Conservation (phyloP, 345 rosid species). For the Gossypium arboreum region DNA sequence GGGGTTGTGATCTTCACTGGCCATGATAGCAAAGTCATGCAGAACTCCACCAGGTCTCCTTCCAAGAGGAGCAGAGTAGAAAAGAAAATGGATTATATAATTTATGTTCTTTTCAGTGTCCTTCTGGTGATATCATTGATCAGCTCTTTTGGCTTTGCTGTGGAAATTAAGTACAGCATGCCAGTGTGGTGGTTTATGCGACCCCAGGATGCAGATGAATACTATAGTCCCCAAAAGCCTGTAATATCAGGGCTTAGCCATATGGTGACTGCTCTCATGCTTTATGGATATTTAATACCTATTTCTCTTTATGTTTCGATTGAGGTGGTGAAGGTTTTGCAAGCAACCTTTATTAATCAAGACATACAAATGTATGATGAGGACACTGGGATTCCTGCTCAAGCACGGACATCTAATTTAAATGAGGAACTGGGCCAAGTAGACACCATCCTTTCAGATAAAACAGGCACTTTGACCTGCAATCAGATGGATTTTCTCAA, state of each 20-base stretch:
- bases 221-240: constrained; percentile 59
- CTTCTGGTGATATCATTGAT: constrained; percentile 67
- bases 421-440: constrained; percentile 99
- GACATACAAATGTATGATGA: constrained; percentile 85
- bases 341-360: constrained; percentile 86
- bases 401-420: constrained; percentile 90
- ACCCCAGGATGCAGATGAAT: constrained; percentile 41
- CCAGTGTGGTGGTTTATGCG: constrained; percentile 77
- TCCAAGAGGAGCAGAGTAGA: constrained; percentile 86
- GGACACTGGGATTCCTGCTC: constrained; percentile 76
- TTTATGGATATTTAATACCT: constrained; percentile 92
- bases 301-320: constrained; percentile 96
- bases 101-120: constrained; percentile 66
- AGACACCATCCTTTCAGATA: constrained; percentile 92
- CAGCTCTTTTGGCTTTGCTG: constrained; percentile 84
- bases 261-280: constrained; percentile 86
- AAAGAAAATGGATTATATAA: constrained; percentile 84
- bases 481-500: constrained; percentile 98
- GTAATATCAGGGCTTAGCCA: constrained; percentile 66
- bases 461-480: constrained; percentile 97
- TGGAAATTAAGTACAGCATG: constrained; percentile 67
- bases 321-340: constrained; percentile 95
- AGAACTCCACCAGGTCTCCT: constrained; percentile 82
- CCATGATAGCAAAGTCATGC: constrained; percentile 91
- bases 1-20: constrained; percentile 89